Percentiles rank a stretch among this genome's conserved stretches.
These are phyloP conservation scores for Phytophthora capsici DNA, from an alignment of 352 stramenopile genomes.

Conservation along the genomic window DNA sequence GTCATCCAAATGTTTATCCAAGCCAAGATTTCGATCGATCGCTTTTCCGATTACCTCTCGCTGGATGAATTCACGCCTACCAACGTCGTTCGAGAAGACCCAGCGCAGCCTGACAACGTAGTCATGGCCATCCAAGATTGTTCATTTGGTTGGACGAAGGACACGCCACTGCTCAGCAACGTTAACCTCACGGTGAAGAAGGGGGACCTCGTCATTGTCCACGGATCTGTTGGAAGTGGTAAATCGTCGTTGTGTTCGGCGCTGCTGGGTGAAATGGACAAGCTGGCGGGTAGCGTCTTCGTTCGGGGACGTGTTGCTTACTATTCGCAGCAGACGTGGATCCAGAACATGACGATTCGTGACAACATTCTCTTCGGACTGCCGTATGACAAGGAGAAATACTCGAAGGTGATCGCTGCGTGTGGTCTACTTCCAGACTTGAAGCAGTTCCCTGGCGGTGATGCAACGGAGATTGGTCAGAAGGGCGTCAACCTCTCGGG, in stretches of 20 bases:
- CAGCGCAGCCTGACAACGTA: slow-evolving; percentile 1
- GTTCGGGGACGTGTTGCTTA: slow-evolving; percentile 58
- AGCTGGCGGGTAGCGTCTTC: slow-evolving; percentile 38
- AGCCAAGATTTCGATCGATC: slow-evolving; percentile 38
- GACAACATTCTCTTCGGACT: slow-evolving; percentile 95
- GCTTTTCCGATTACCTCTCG: slow-evolving; percentile 45
- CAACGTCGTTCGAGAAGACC: slow-evolving; percentile 29
- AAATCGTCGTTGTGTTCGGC: slow-evolving; percentile 65
- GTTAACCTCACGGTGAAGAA: slow-evolving; percentile 47
- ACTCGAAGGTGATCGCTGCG: slow-evolving; percentile 59
- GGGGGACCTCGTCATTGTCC: slow-evolving; percentile 58
- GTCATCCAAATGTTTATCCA: slow-evolving; percentile 50
- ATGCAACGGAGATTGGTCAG: slow-evolving; percentile 95
- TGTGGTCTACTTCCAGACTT: slow-evolving; percentile 91
- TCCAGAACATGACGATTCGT: slow-evolving; percentile 93
- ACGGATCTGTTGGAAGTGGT: slow-evolving; percentile 53
- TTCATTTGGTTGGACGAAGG: slow-evolving; percentile 40
- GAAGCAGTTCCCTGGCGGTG: slow-evolving; percentile 79
- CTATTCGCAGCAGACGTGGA: slow-evolving; percentile 91
- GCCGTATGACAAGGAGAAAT: slow-evolving; percentile 52
- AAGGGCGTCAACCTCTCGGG: slow-evolving; percentile 95
- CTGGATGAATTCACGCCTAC: slow-evolving; percentile 28
- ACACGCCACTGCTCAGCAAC: slow-evolving; percentile 33
- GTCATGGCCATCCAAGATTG: slow-evolving; percentile 37
- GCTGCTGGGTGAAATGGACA: slow-evolving; percentile 87